phyloP scores from a whole-genome alignment of 139 green algal genomes.

The Microglena sp. region DNA sequence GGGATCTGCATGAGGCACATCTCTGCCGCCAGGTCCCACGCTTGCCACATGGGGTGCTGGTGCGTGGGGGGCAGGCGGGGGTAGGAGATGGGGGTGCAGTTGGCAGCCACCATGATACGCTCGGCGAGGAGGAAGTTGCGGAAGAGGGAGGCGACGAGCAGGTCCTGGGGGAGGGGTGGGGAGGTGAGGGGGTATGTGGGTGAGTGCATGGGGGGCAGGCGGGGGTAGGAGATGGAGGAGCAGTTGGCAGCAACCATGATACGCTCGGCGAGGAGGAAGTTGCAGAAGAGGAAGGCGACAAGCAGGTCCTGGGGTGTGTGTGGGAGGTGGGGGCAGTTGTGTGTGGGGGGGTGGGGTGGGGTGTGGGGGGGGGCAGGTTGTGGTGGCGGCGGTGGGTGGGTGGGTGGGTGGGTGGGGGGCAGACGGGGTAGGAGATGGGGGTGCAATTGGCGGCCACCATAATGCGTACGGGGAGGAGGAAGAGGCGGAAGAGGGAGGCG shows the following conservation, averaged over 20 bases:
- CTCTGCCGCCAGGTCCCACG: slow-evolving; percentile 90
- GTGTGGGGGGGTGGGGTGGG: no score
- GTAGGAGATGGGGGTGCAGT: slow-evolving; percentile 75
- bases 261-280: slow-evolving; percentile 95
- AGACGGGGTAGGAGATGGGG: slow-evolving; percentile 68
- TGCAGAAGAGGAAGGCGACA: slow-evolving; percentile 92
- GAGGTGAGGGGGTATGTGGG: no score
- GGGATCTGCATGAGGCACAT: slow-evolving; percentile 84
- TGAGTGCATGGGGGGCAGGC: no score
- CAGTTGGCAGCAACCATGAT: slow-evolving; percentile 81
- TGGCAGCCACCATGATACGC: slow-evolving; percentile 80
- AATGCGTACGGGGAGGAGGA: slow-evolving; percentile 92
- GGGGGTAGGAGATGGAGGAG: slow-evolving; percentile 72
- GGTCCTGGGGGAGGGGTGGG: slow-evolving; percentile 81
- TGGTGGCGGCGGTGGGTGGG: no score
- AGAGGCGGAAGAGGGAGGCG: slow-evolving; percentile 94
- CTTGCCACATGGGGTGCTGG: slow-evolving; percentile 93
- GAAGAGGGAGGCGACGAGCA: slow-evolving; percentile 94
- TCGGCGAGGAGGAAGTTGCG: slow-evolving; percentile 98
- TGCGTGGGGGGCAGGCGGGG: slow-evolving; percentile 87
- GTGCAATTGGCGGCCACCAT: slow-evolving; percentile 78
- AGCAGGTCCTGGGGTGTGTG: slow-evolving; percentile 96
- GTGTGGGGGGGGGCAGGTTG: no score
- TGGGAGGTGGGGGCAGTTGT: no score
- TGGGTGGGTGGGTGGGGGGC: no score